A percentile compares a stretch with the other conserved stretches of the same genome.
These are phyloP conservation scores for Asparagopsis taxiformis DNA, from an alignment of 31 red algal species.

Conservation along the genomic window DNA sequence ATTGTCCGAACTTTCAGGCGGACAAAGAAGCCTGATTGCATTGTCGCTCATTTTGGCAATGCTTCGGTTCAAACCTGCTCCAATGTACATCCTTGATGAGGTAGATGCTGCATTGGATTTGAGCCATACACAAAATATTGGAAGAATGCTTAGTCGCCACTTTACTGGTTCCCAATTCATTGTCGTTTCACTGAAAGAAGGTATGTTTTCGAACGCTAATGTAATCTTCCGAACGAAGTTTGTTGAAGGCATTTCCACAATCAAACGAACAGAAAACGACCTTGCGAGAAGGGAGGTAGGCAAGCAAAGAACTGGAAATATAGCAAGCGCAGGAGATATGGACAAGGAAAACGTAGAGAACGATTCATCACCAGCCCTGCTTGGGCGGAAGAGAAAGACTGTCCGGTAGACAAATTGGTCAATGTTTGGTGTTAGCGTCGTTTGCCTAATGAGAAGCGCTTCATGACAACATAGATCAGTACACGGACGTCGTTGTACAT, in stretches of 20 bases:
- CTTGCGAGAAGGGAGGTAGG: neutral
- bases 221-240: slow-evolving; percentile 97
- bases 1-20: slow-evolving; percentile 93
- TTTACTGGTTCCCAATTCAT: slow-evolving; percentile 96
- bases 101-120: slow-evolving; percentile 98
- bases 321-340: neutral
- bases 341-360: neutral
- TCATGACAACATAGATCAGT: too few relatives aligned
- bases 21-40: slow-evolving; percentile 94
- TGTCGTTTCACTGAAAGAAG: slow-evolving; percentile 97
- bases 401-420: too few relatives aligned
- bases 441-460: too few relatives aligned
- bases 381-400: neutral
- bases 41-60: slow-evolving; percentile 94
- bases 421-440: too few relatives aligned
- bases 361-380: neutral
- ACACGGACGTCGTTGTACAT: too few relatives aligned
- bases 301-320: neutral
- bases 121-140: slow-evolving; percentile 99
- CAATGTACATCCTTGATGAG: slow-evolving; percentile 99
- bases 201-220: slow-evolving; percentile 98
- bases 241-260: slow-evolving; percentile 92
- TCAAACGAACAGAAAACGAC: slow-evolving; percentile 78
- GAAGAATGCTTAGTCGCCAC: slow-evolving; percentile 83
- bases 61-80: slow-evolving; percentile 92